phyloP scores from a whole-genome alignment of 345 rosid genomes.

The Brassica juncea region DNA sequence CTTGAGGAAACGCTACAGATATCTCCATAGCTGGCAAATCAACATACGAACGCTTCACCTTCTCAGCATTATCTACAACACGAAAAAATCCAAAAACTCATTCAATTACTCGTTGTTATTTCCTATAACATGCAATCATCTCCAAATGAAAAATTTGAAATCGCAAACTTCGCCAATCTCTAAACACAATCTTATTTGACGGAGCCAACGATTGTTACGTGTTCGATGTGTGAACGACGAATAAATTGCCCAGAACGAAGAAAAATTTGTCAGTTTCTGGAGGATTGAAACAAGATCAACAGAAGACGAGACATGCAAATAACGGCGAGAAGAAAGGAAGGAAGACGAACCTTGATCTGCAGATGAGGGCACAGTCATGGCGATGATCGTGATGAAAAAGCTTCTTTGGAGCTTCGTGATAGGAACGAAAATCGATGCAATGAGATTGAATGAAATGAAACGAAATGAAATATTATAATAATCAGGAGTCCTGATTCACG shows the following conservation, averaged over 20 bases:
- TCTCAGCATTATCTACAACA: constrained; percentile 41
- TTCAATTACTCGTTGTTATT: neutral
- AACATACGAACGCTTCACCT: constrained; percentile 56
- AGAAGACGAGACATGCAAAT: constrained; percentile 13
- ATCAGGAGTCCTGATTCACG: neutral
- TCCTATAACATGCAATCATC: constrained; percentile 8
- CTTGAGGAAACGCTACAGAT: constrained; percentile 91
- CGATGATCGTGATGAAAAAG: constrained; percentile 9
- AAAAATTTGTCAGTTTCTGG: neutral
- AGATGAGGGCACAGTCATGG: constrained; percentile 42
- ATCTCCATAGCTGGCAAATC: constrained; percentile 67
- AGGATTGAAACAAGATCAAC: neutral
- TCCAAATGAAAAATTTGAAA: constrained; percentile 6
- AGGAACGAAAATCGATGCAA: neutral
- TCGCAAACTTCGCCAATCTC: neutral
- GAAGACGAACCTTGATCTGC: constrained; percentile 35
- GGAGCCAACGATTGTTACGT: neutral
- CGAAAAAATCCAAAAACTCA: neutral
- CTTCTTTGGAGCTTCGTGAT: neutral
- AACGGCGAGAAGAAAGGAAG: neutral
- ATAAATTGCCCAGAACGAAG: neutral
- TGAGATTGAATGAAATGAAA: neutral
- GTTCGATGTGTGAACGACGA: neutral
- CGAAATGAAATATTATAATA: neutral
- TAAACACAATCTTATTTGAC: neutral